Evolutionary conservation across 2,329 filamentous ascomycete species (phyloP).

Genomic region (Talaromyces sp.): DNA sequence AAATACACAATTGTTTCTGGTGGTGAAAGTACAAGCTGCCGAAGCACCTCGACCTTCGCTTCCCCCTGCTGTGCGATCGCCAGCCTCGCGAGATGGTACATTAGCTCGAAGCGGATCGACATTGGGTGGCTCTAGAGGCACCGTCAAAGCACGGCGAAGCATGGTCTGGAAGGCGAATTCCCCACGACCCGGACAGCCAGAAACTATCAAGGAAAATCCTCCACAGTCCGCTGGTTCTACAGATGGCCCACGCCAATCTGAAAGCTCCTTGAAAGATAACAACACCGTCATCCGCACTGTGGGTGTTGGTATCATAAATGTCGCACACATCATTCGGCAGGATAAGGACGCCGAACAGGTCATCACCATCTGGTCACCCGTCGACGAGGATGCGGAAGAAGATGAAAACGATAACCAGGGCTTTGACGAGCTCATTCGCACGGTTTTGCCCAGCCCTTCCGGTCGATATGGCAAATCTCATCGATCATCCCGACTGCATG

Average conservation of each 20-base stretch:
- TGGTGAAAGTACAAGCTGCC: constrained; percentile 69
- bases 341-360: constrained; percentile 68
- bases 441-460: constrained; percentile 67
- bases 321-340: constrained; percentile 69
- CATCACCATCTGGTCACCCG: constrained; percentile 69
- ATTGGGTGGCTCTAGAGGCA: constrained; percentile 29
- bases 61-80: constrained; percentile 20
- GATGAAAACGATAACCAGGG: constrained; percentile 56
- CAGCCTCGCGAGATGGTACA: constrained; percentile 30
- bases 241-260: constrained; percentile 17
- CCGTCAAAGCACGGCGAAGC: constrained; percentile 36
- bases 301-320: constrained; percentile 69
- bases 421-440: constrained; percentile 67
- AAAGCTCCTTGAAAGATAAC: constrained; percentile 25
- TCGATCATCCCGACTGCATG: constrained; percentile 68
- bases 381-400: constrained; percentile 52
- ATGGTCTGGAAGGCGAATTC: constrained; percentile 36
- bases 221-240: constrained; percentile 21
- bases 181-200: constrained; percentile 23
- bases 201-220: constrained; percentile 24
- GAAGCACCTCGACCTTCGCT: constrained; percentile 36
- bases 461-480: constrained; percentile 68
- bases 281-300: constrained; percentile 57
- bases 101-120: constrained; percentile 20
- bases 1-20: constrained; percentile 71